Conservation (phyloP, 2,329 filamentous ascomycete species). For the Aspergillus aculeatus region DNA sequence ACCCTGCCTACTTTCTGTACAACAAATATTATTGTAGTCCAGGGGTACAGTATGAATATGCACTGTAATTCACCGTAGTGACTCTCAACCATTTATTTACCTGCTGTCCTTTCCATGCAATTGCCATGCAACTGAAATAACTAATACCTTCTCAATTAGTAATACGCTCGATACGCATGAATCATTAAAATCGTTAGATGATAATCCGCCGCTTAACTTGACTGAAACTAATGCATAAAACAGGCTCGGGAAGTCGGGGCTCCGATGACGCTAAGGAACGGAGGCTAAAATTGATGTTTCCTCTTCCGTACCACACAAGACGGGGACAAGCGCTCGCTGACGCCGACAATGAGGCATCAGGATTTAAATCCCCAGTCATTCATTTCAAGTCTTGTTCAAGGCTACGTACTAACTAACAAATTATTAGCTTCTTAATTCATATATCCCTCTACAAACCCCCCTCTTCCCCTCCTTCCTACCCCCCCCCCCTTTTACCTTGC, state of each 20-base stretch:
- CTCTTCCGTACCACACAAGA: background rate
- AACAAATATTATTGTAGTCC: too few species aligned
- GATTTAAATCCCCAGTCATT: background rate
- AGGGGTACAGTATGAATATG: too few species aligned
- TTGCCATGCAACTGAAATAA: too few species aligned
- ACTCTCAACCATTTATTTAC: too few species aligned
- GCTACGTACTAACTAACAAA: background rate
- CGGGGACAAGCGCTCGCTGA: conserved; percentile 1
- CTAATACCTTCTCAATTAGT: background rate
- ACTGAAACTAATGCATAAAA: conserved; percentile 10
- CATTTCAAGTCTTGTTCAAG: background rate
- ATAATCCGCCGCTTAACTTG: too few species aligned
- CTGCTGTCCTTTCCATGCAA: too few species aligned
- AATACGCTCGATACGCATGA: background rate
- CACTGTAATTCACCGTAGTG: too few species aligned
- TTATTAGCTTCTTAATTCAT: background rate
- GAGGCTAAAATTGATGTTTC: background rate
- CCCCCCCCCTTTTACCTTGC: too few species aligned
- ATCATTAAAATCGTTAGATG: too few species aligned
- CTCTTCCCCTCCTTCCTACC: background rate
- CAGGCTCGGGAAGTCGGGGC: conserved; percentile 14
- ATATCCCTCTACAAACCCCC: background rate
- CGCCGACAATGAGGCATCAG: background rate
- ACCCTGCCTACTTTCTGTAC: too few species aligned
- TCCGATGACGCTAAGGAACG: conserved; percentile 10